phyloP scores from a whole-genome alignment of 2,329 filamentous ascomycete genomes.

The Pyrenophora seminiperda region DNA sequence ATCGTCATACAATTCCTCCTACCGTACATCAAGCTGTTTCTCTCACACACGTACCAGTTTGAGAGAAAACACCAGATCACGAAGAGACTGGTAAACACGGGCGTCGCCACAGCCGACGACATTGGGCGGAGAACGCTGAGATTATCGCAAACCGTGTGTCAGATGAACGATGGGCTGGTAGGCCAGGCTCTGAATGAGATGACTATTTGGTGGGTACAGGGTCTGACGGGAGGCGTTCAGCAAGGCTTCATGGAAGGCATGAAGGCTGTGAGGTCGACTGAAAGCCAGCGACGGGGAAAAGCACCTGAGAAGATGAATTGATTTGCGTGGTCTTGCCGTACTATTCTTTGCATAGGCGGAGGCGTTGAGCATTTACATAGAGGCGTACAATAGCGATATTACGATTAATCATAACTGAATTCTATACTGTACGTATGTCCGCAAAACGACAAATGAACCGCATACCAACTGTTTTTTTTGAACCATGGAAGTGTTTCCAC shows the following conservation, averaged over 20 bases:
- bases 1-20: conserved; percentile 64
- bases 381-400: not conserved
- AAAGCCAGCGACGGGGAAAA: conserved; percentile 2
- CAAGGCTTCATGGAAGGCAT: conserved; percentile 66
- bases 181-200: conserved; percentile 63
- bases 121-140: conserved; percentile 59
- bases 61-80: conserved; percentile 71
- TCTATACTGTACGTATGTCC: no score
- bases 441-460: no score
- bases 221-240: conserved; percentile 68
- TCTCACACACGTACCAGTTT: conserved; percentile 62
- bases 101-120: conserved; percentile 59
- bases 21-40: conserved; percentile 63
- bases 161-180: conserved; percentile 68
- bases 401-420: not conserved
- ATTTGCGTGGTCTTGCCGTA: not conserved
- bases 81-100: conserved; percentile 59
- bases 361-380: conserved; percentile 4
- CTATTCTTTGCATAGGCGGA: not conserved
- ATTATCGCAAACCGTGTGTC: conserved; percentile 61
- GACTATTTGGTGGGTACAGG: conserved; percentile 66
- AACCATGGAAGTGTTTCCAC: not conserved
- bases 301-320: conserved; percentile 11
- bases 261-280: conserved; percentile 48
- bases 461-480: no score